Conservation (phyloP, 768 basidiomycete genomes). For the Tulasnella sp. region DNA sequence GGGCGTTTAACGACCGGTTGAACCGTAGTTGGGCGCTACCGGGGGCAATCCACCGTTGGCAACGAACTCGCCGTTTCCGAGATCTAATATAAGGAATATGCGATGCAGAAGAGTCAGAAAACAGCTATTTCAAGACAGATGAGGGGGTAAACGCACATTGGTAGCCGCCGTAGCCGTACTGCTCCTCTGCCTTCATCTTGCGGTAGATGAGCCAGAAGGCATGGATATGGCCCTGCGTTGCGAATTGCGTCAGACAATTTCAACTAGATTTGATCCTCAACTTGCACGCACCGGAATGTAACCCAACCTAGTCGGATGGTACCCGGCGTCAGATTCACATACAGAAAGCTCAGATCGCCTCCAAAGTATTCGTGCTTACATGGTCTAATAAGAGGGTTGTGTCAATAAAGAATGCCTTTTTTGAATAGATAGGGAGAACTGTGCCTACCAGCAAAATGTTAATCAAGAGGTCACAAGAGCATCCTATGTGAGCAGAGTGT, state of each 20-base stretch:
- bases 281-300: slow-evolving; percentile 1
- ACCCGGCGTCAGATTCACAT: too few relatives aligned
- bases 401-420: too few relatives aligned
- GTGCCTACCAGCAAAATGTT: slow-evolving; percentile 46
- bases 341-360: too few relatives aligned
- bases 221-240: slow-evolving; percentile 56
- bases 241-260: slow-evolving; percentile 58
- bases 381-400: too few relatives aligned
- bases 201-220: slow-evolving; percentile 86
- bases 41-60: slow-evolving; percentile 22
- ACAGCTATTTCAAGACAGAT: neutral
- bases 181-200: slow-evolving; percentile 61
- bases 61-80: slow-evolving; percentile 32
- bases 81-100: slow-evolving; percentile 23
- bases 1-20: too few relatives aligned
- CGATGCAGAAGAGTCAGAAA: neutral
- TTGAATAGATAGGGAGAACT: neutral
- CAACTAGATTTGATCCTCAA: too few relatives aligned
- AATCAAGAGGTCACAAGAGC: slow-evolving; percentile 77
- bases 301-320: neutral
- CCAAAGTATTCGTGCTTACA: too few relatives aligned
- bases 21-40: slow-evolving; percentile 29
- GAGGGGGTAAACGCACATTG: slow-evolving; percentile 44
- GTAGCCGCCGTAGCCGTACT: slow-evolving; percentile 65
- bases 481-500: slow-evolving; percentile 59